These are phyloP conservation scores for Aphanomyces euteiches DNA, from an alignment of 352 stramenopile genomes.

Conservation along the genomic window DNA sequence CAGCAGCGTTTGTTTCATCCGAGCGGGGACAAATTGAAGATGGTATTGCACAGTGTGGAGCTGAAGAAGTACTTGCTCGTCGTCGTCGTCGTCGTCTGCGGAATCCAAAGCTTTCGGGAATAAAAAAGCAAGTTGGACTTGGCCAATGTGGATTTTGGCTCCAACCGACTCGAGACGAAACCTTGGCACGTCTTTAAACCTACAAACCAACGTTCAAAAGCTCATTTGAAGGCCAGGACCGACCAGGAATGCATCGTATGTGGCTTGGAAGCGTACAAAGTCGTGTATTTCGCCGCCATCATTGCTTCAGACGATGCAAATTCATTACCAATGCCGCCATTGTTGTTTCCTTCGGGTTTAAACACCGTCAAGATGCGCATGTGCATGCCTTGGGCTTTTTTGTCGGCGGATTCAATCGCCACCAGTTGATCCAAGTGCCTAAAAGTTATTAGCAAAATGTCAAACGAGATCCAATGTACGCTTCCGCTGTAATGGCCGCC, in stretches of 20 bases:
- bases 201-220: neutral
- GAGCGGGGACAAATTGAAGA: slow-evolving; percentile 11
- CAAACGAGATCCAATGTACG: neutral
- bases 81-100: neutral
- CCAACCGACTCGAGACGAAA: neutral
- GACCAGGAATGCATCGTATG: slow-evolving; percentile 24
- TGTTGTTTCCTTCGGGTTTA: neutral
- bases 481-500: neutral
- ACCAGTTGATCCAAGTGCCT: slow-evolving; percentile 15
- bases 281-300: slow-evolving; percentile 20
- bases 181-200: neutral
- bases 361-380: slow-evolving; percentile 27
- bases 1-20: slow-evolving; percentile 3
- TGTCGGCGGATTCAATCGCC: slow-evolving; percentile 18
- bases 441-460: neutral
- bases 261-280: slow-evolving; percentile 9
- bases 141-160: neutral
- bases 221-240: neutral
- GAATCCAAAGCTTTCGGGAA: neutral
- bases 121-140: slow-evolving; percentile 17
- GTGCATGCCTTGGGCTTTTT: slow-evolving; percentile 17
- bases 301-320: slow-evolving; percentile 16
- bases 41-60: slow-evolving; percentile 9
- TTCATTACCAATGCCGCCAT: neutral
- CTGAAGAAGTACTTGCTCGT: slow-evolving; percentile 8